A percentile compares a stretch with the other conserved stretches of the same genome.
Conservation (phyloP, 1,139 yeast genomes). For the Saccharomyces pastorianus region DNA sequence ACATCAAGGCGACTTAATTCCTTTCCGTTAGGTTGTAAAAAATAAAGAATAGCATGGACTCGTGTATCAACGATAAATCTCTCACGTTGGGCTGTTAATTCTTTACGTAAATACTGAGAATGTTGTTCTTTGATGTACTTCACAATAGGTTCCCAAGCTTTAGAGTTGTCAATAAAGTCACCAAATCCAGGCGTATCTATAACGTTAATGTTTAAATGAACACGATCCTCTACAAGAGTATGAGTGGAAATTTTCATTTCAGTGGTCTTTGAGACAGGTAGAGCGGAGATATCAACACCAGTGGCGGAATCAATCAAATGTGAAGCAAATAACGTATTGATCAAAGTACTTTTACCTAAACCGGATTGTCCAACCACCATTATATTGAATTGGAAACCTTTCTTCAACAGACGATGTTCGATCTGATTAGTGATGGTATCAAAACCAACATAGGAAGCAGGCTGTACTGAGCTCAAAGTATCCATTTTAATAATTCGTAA, state of each 20-base stretch:
- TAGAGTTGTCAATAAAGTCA: conserved; percentile 90
- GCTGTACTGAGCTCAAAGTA: conserved; percentile 23
- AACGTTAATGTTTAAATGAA: conserved; percentile 72
- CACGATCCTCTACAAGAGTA: conserved; percentile 72
- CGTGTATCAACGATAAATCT: conserved; percentile 78
- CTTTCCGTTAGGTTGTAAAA: conserved; percentile 78
- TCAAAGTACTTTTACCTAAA: conserved; percentile 83
- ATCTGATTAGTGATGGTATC: conserved; percentile 94
- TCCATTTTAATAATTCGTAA: background rate
- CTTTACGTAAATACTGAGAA: conserved; percentile 85
- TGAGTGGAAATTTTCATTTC: conserved; percentile 75
- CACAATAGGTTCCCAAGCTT: conserved; percentile 95
- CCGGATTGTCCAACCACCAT: conserved; percentile 96
- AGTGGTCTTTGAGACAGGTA: conserved; percentile 78
- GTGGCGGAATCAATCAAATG: conserved; percentile 71
- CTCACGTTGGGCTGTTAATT: conserved; percentile 93
- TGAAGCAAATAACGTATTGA: conserved; percentile 83
- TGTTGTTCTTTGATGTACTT: conserved; percentile 96
- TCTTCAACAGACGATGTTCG: conserved; percentile 80
- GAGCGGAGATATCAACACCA: conserved; percentile 38
- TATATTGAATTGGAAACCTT: conserved; percentile 89
- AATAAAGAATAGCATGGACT: conserved; percentile 88
- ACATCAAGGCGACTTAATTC: conserved; percentile 79
- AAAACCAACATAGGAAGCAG: conserved; percentile 74
- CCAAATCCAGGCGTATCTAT: conserved; percentile 98